A percentile compares a stretch with the other conserved stretches of the same genome.
Evolutionary conservation across 257 asterid genomes (phyloP).

Genomic region (Ocimum tenuiflorum): DNA sequence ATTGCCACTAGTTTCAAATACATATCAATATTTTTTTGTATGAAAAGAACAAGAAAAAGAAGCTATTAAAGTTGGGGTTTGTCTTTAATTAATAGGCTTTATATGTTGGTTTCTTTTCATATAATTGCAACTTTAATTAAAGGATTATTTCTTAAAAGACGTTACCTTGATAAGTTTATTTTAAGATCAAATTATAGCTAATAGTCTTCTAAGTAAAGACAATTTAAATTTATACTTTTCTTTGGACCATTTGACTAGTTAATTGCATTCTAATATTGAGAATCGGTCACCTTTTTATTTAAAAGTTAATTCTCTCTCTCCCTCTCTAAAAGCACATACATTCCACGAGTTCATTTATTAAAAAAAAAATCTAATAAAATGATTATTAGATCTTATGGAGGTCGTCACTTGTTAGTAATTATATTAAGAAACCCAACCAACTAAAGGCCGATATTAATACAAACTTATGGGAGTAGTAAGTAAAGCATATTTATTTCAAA

Average conservation of each 20-base stretch:
- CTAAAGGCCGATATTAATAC: no score
- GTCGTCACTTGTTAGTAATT: background rate
- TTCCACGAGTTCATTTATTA: no score
- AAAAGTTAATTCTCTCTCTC: background rate
- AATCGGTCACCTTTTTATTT: no score
- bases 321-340: background rate
- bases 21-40: background rate
- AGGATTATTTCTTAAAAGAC: slow-evolving; percentile 10
- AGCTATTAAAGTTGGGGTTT: background rate
- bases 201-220: slow-evolving; percentile 31
- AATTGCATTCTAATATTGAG: background rate
- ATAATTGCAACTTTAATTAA: slow-evolving; percentile 20
- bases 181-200: background rate
- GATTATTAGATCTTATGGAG: background rate
- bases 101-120: slow-evolving; percentile 26
- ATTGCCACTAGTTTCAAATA: no score
- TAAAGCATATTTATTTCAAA: no score
- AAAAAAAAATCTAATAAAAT: no score
- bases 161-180: background rate
- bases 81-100: slow-evolving; percentile 9
- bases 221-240: slow-evolving; percentile 11
- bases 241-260: background rate
- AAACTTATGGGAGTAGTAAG: no score
- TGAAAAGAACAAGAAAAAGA: background rate
- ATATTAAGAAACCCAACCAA: no score